Percentiles rank a stretch among this genome's conserved stretches.
Evolutionary conservation across 2,329 filamentous ascomycete species (phyloP).

Genomic region (Alternaria viburni): DNA sequence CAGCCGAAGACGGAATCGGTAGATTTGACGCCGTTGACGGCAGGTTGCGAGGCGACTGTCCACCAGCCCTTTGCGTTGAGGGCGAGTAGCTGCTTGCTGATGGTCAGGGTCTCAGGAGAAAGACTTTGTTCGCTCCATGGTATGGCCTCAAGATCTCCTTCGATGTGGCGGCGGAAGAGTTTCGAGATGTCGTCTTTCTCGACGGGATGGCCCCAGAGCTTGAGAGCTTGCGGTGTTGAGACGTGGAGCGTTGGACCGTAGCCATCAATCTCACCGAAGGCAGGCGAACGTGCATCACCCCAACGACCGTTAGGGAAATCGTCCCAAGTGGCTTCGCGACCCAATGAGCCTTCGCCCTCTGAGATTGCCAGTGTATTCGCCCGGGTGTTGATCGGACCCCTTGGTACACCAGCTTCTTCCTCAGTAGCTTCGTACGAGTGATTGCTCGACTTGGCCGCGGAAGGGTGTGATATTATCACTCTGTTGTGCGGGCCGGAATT

Average conservation of each 20-base stretch:
- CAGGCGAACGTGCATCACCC: constrained; percentile 84
- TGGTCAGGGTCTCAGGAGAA: constrained; percentile 81
- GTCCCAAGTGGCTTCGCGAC: constrained; percentile 96
- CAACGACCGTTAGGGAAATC: constrained; percentile 97
- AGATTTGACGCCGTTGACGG: constrained; percentile 83
- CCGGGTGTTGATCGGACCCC: constrained; percentile 73
- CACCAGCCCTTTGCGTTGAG: constrained; percentile 90
- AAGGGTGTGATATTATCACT: constrained; percentile 75
- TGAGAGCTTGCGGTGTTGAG: constrained; percentile 79
- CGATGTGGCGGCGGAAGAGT: constrained; percentile 81
- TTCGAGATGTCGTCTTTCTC: constrained; percentile 73
- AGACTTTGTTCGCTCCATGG: constrained; percentile 94
- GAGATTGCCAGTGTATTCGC: constrained; percentile 91
- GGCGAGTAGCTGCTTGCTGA: constrained; percentile 74
- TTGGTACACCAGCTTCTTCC: constrained; percentile 77
- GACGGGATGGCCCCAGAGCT: constrained; percentile 82
- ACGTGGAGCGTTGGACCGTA: constrained; percentile 97
- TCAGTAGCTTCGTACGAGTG: constrained; percentile 70
- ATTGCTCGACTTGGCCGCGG: constrained; percentile 60
- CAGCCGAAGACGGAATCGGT: constrained; percentile 84
- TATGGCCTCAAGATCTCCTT: constrained; percentile 78
- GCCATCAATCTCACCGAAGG: constrained; percentile 96
- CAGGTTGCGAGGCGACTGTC: constrained; percentile 94
- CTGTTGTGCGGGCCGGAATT: constrained; percentile 87
- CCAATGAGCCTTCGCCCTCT: constrained; percentile 87